phyloP scores from a whole-genome alignment of 345 rosid genomes.

The Dipteronia dyeriana region DNA sequence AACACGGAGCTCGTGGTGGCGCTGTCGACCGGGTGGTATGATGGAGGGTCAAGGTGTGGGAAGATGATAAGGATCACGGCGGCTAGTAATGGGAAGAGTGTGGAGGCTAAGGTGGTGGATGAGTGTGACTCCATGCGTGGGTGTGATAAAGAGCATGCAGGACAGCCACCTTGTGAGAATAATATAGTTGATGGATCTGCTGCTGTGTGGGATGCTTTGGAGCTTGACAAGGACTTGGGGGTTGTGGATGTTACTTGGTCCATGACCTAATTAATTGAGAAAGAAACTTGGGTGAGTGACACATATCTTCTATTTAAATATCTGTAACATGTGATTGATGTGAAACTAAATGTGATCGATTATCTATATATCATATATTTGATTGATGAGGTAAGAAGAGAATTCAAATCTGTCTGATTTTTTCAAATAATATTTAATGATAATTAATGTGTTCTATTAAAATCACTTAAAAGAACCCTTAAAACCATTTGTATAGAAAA shows the following conservation, averaged over 20 bases:
- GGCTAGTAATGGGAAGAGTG: slow-evolving; percentile 23
- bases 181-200: slow-evolving; percentile 45
- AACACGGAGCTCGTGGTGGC: slow-evolving; percentile 32
- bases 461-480: no score
- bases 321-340: no score
- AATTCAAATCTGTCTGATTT: no score
- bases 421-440: no score
- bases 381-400: no score
- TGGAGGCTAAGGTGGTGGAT: slow-evolving; percentile 40
- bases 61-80: slow-evolving; percentile 31
- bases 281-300: no score
- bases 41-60: slow-evolving; percentile 20
- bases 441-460: no score
- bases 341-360: no score
- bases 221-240: slow-evolving; percentile 30
- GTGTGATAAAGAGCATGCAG: slow-evolving; percentile 32
- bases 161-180: slow-evolving; percentile 31
- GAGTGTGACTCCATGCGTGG: slow-evolving; percentile 42
- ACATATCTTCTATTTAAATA: no score
- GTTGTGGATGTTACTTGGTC: slow-evolving; percentile 42
- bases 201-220: slow-evolving; percentile 44
- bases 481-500: no score
- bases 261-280: slow-evolving; percentile 25
- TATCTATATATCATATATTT: no score
- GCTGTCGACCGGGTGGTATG: slow-evolving; percentile 45